Base-by-base conservation (phyloP, 345 rosid genomes). In the thale cress (Arabidopsis thaliana) region DNA sequence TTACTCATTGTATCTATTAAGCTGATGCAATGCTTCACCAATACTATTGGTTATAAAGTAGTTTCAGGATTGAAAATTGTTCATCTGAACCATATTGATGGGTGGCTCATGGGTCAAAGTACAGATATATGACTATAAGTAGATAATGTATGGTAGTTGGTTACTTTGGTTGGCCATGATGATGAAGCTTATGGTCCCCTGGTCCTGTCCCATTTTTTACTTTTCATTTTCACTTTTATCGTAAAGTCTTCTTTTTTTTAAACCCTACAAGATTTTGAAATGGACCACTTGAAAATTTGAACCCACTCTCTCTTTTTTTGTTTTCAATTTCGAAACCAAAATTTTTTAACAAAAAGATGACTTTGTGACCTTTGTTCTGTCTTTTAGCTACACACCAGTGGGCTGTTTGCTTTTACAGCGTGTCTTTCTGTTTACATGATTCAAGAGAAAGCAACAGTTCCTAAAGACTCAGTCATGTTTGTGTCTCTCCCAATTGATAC, bases 171-270 rank as follows among this genome's bases (percentile, higher is more conserved):
- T 58, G 66, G 67, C 44, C 67, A 49, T 75, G 60, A 58, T 48
- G 78, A 66, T 48, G 78, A 48, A 75, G 73, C 60, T 48, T 58
- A 58, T 66, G 68, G 79, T 67, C 79, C 73, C 59, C 1, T 66
- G 52, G 24, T 37, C 25, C 13, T 45, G 28, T 36, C 38, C 25
- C 53, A 7, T 9, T 44, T 57, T 20, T 0, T 52, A n/a, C 58
- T 53, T n/a, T 1, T 24, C 41, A 28, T 32, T 37, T 48, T 48
- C 51, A 58, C 28, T 67, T 28, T 58, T 74, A 53, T 53, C 36
- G 70, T 53, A 33, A 55, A 65, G 58, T 63, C 55, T 41, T 40
- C 28, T 16, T 24, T 28, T 5, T 20, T 57, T 20, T 41, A 11
- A 11, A 9, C 23, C 11, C 44, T 40, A 12, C 25, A 63, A 22